phyloP scores from a whole-genome alignment of 495 filamentous ascomycete genomes.

The Poronia punctata region DNA sequence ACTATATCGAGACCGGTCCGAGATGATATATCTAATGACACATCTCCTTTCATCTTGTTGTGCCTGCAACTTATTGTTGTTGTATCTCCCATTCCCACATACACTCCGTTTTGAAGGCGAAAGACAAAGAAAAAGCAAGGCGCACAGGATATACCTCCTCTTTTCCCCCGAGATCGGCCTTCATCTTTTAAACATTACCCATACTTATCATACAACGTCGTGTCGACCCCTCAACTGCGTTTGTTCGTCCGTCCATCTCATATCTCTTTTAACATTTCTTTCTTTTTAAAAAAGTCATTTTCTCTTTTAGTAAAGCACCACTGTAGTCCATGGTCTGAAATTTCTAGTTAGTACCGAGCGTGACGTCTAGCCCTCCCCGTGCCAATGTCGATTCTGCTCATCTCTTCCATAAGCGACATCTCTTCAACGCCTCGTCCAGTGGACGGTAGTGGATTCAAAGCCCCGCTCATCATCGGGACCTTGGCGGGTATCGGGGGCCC shows the following conservation, averaged over 20 bases:
- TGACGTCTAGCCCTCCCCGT: slow-evolving; percentile 35
- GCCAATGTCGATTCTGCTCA: slow-evolving; percentile 79
- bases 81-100: background rate
- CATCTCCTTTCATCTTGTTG: background rate
- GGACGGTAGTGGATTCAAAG: slow-evolving; percentile 22
- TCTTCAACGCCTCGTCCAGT: slow-evolving; percentile 36
- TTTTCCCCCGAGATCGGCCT: background rate
- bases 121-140: background rate
- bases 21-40: too few relatives aligned
- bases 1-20: too few relatives aligned
- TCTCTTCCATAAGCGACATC: slow-evolving; percentile 66
- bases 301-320: too few relatives aligned
- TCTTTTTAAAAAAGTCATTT: background rate
- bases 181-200: slow-evolving; percentile 7
- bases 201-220: slow-evolving; percentile 11
- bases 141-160: background rate
- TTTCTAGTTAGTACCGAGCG: slow-evolving; percentile 17
- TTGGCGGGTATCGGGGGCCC: slow-evolving; percentile 71
- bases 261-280: background rate
- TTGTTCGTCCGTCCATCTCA: background rate
- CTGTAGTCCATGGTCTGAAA: too few relatives aligned
- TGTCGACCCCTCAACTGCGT: background rate
- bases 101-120: background rate
- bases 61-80: background rate
- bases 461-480: slow-evolving; percentile 52